Evolutionary conservation across 2,329 filamentous ascomycete genomes (phyloP).

Genomic region (Mollisia scopiformis): DNA sequence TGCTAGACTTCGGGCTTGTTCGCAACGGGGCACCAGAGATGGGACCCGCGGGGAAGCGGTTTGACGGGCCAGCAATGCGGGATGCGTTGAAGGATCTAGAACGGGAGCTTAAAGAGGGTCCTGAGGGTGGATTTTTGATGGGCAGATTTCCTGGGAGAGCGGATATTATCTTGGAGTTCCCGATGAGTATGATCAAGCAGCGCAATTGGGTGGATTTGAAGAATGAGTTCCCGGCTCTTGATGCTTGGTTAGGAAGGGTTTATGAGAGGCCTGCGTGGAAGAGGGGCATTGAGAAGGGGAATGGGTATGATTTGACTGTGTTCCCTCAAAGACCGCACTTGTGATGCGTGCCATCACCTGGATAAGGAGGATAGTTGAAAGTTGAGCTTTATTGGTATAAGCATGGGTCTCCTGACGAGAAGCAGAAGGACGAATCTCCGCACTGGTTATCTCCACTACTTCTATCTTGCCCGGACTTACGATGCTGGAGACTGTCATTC

Average conservation of each 20-base stretch:
- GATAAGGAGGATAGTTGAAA: too few relatives aligned
- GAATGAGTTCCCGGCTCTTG: constrained; percentile 36
- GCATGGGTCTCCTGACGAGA: too few relatives aligned
- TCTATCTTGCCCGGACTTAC: too few relatives aligned
- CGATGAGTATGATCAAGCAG: constrained; percentile 34
- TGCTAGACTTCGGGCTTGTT: constrained; percentile 27
- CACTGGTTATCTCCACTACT: too few relatives aligned
- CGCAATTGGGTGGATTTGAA: constrained; percentile 34
- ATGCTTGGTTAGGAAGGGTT: constrained; percentile 36
- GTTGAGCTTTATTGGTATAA: too few relatives aligned
- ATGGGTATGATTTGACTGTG: constrained; percentile 34
- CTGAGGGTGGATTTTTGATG: constrained; percentile 28
- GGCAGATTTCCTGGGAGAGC: constrained; percentile 35
- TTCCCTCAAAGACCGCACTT: constrained; percentile 18
- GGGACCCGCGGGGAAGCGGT: constrained; percentile 3
- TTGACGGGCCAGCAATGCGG: constrained; percentile 19
- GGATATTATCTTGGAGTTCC: constrained; percentile 38
- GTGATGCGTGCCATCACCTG: too few relatives aligned
- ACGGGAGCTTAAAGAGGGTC: constrained; percentile 24
- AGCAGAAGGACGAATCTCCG: not conserved
- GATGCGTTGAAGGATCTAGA: constrained; percentile 22
- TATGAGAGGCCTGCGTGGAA: constrained; percentile 34
- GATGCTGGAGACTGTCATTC: too few relatives aligned
- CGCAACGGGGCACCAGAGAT: constrained; percentile 9
- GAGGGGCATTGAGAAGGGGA: constrained; percentile 33